Percentiles rank a stretch among this genome's conserved stretches.
These are phyloP conservation scores for Colletotrichum eleusines DNA, from an alignment of 2,329 filamentous ascomycete species.

Conservation along the genomic window DNA sequence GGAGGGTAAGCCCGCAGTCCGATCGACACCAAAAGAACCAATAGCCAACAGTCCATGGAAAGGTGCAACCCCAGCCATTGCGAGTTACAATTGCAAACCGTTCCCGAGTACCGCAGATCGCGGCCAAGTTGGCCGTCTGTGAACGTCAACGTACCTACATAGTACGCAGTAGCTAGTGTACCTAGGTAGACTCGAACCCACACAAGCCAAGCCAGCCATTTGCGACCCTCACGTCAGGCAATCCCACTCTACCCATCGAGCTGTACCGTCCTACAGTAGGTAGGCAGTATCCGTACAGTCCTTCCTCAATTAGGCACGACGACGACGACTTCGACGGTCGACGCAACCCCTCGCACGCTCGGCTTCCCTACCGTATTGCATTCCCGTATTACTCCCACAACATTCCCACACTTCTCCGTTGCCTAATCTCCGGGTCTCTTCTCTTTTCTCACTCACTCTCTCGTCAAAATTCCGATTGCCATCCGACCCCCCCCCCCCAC, in stretches of 20 bases:
- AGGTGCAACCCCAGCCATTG: slow-evolving; percentile 6
- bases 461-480: slow-evolving; percentile 39
- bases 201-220: slow-evolving; percentile 34
- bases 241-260: no score
- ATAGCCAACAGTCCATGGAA: not conserved
- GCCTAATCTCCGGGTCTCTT: slow-evolving; percentile 36
- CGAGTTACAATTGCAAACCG: not conserved
- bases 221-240: slow-evolving; percentile 2
- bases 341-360: slow-evolving; percentile 21
- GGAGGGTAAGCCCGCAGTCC: not conserved
- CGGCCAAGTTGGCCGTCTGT: slow-evolving; percentile 24
- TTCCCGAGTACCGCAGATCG: slow-evolving; percentile 37
- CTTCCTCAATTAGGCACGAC: no score
- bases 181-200: slow-evolving; percentile 30
- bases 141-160: slow-evolving; percentile 20
- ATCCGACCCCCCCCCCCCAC: slow-evolving; percentile 35
- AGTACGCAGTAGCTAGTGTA: no score
- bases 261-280: no score
- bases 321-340: slow-evolving; percentile 15
- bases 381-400: slow-evolving; percentile 40
- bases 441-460: slow-evolving; percentile 38
- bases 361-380: slow-evolving; percentile 26
- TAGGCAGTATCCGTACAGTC: no score
- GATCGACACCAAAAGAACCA: slow-evolving; percentile 28
- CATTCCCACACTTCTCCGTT: slow-evolving; percentile 31